Conservation (phyloP, 345 rosid genomes). For the Cardamine resedifolia region DNA sequence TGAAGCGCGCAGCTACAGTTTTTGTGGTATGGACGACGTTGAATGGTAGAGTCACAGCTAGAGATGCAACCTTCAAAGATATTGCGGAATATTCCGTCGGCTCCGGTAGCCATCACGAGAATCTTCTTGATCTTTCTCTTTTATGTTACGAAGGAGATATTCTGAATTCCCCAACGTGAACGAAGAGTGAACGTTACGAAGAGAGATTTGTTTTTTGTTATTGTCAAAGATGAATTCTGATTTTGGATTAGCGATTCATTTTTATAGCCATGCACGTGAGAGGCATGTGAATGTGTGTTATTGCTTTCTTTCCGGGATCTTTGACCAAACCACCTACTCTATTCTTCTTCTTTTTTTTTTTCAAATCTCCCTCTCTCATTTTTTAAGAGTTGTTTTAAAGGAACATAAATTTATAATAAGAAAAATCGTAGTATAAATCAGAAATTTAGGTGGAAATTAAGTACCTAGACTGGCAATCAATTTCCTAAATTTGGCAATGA, state of each 20-base stretch:
- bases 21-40: constrained; percentile 67
- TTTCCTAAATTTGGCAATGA: too few relatives aligned
- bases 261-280: constrained; percentile 15
- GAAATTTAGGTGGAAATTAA: background rate
- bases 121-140: constrained; percentile 10
- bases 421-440: background rate
- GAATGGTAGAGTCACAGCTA: constrained; percentile 43
- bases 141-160: constrained; percentile 24
- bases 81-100: constrained; percentile 55
- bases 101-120: constrained; percentile 45
- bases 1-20: constrained; percentile 67
- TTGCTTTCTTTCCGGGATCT: constrained; percentile 26
- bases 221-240: constrained; percentile 1
- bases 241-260: background rate
- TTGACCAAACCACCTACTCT: constrained; percentile 27
- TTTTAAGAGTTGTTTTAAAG: background rate
- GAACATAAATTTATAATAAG: background rate
- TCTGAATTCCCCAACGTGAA: constrained; percentile 17
- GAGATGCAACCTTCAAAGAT: constrained; percentile 62
- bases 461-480: background rate
- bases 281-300: constrained; percentile 20
- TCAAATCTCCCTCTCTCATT: background rate
- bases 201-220: background rate
- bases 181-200: background rate
- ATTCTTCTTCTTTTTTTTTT: background rate